Conservation (phyloP, 2,329 filamentous ascomycete genomes). For the Diaporthe sp. region DNA sequence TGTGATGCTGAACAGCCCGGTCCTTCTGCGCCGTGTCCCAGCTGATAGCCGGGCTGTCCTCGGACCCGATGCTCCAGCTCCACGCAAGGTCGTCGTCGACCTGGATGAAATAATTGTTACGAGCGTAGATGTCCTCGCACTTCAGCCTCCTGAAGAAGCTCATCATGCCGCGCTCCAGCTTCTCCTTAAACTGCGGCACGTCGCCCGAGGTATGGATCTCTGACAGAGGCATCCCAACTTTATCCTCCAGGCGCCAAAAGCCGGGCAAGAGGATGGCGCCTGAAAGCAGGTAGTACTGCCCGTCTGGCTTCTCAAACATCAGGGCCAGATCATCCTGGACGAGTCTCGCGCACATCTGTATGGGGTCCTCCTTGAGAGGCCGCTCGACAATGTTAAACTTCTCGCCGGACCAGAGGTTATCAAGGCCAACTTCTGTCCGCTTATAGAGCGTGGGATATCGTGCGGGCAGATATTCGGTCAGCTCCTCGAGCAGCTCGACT, state of each 20-base stretch:
- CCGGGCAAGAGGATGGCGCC: slow-evolving; percentile 83
- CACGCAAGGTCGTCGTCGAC: slow-evolving; percentile 84
- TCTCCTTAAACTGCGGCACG: slow-evolving; percentile 79
- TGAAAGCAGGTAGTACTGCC: slow-evolving; percentile 85
- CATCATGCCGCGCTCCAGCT: slow-evolving; percentile 83
- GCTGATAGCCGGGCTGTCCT: slow-evolving; percentile 74
- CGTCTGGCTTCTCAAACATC: slow-evolving; percentile 83
- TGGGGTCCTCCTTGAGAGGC: slow-evolving; percentile 81
- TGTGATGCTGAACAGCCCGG: slow-evolving; percentile 79
- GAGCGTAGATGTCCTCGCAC: slow-evolving; percentile 72
- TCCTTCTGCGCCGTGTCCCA: slow-evolving; percentile 86
- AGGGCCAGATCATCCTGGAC: slow-evolving; percentile 87
- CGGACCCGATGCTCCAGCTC: slow-evolving; percentile 81
- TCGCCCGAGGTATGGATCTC: slow-evolving; percentile 85
- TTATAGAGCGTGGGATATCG: slow-evolving; percentile 81
- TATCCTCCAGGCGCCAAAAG: slow-evolving; percentile 87
- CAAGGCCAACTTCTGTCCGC: slow-evolving; percentile 74
- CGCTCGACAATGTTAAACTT: slow-evolving; percentile 76
- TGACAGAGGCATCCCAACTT: slow-evolving; percentile 82
- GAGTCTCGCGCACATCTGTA: slow-evolving; percentile 79
- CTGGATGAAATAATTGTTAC: slow-evolving; percentile 92
- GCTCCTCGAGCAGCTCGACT: slow-evolving; percentile 81
- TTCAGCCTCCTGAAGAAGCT: slow-evolving; percentile 83
- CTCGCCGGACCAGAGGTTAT: slow-evolving; percentile 80
- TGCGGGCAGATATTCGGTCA: slow-evolving; percentile 78